These are phyloP conservation scores for Candida hungchunana DNA, from an alignment of 805 yeast species.

Conservation along the genomic window DNA sequence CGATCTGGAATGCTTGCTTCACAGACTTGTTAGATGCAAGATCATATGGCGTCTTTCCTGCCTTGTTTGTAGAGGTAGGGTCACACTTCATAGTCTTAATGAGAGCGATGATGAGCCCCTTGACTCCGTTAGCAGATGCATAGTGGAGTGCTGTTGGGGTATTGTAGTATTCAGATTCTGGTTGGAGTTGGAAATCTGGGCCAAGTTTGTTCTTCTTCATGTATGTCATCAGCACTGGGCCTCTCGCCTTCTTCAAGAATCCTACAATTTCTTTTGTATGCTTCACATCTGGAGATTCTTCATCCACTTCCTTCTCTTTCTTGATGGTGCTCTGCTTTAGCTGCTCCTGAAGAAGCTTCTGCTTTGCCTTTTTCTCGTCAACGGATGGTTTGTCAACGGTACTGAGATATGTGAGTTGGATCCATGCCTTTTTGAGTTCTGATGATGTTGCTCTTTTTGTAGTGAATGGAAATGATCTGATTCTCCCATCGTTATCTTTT, in stretches of 20 bases:
- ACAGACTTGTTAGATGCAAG: constrained; percentile 45
- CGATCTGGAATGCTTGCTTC: constrained; percentile 58
- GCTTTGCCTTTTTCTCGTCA: constrained; percentile 27
- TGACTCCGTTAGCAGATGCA: constrained; percentile 64
- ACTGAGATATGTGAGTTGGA: constrained; percentile 58
- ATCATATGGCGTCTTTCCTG: constrained; percentile 68
- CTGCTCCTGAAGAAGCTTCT: constrained; percentile 28
- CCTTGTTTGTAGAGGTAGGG: constrained; percentile 51
- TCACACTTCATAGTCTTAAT: constrained; percentile 64
- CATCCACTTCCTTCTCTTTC: constrained; percentile 18
- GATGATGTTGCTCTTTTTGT: constrained; percentile 81
- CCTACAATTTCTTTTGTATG: constrained; percentile 56
- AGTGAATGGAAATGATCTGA: constrained; percentile 79
- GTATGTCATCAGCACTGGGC: constrained; percentile 66
- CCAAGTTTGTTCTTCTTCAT: constrained; percentile 53
- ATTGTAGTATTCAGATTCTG: constrained; percentile 44
- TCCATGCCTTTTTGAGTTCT: constrained; percentile 84
- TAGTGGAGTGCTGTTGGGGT: constrained; percentile 78
- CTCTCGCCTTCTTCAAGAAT: constrained; percentile 66
- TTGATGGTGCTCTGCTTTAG: constrained; percentile 27
- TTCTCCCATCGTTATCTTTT: constrained; percentile 50
- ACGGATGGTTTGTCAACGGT: constrained; percentile 51
- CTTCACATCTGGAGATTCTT: constrained; percentile 36
- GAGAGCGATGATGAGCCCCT: constrained; percentile 60
- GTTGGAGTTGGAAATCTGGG: constrained; percentile 51